These are phyloP conservation scores for Medicago lupulina DNA, from an alignment of 306 rosid species.

Conservation along the genomic window DNA sequence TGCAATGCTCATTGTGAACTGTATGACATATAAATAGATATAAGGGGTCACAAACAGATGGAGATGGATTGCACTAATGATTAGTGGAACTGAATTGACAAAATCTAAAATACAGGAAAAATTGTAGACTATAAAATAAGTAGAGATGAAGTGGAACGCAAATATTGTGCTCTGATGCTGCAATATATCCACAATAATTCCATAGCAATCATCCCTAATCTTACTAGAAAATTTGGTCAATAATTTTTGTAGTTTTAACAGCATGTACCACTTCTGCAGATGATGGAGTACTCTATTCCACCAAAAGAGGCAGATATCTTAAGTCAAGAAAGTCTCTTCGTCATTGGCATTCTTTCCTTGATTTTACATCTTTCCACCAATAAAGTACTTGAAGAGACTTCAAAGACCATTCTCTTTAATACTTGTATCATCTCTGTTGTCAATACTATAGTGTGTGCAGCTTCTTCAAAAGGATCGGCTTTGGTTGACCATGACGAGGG, in stretches of 20 bases:
- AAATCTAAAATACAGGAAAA: slow-evolving; percentile 1
- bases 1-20: slow-evolving; percentile 18
- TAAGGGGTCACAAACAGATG: slow-evolving; percentile 11
- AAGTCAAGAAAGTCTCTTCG: slow-evolving; percentile 61
- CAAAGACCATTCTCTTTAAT: slow-evolving; percentile 71
- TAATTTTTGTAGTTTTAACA: slow-evolving; percentile 43
- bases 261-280: slow-evolving; percentile 54
- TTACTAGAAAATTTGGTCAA: background rate
- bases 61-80: slow-evolving; percentile 13
- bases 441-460: slow-evolving; percentile 57
- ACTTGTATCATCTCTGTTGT: slow-evolving; percentile 57
- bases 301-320: slow-evolving; percentile 49
- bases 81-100: slow-evolving; percentile 26
- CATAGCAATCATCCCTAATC: slow-evolving; percentile 1
- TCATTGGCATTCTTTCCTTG: slow-evolving; percentile 70
- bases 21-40: slow-evolving; percentile 12
- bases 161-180: slow-evolving; percentile 29
- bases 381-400: slow-evolving; percentile 68
- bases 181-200: slow-evolving; percentile 4
- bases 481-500: slow-evolving; percentile 71
- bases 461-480: slow-evolving; percentile 80
- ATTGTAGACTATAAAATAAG: background rate
- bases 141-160: slow-evolving; percentile 35
- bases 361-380: slow-evolving; percentile 74
- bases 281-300: slow-evolving; percentile 58